These are phyloP conservation scores for Extremus antarcticus DNA, from an alignment of 495 filamentous ascomycete genomes.

Conservation along the genomic window DNA sequence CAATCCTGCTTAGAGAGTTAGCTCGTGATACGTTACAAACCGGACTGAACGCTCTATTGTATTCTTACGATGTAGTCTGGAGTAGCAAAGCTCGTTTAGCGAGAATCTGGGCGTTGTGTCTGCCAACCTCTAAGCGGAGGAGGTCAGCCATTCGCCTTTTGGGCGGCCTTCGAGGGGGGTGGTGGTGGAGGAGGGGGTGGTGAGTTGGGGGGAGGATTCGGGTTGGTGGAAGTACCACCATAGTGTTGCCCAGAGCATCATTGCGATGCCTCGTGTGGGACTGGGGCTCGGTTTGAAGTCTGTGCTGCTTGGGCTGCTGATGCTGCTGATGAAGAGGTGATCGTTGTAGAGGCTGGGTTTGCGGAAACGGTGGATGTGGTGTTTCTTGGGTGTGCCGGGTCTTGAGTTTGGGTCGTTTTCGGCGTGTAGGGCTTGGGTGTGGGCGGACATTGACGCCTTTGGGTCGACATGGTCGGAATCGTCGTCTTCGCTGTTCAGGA, in stretches of 20 bases:
- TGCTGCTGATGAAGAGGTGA: conserved; percentile 78
- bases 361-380: conserved; percentile 52
- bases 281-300: conserved; percentile 72
- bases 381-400: conserved; percentile 12
- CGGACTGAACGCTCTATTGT: too few relatives aligned
- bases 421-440: conserved; percentile 1
- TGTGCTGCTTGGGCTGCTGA: conserved; percentile 66
- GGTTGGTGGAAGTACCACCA: conserved; percentile 96
- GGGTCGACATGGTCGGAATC: conserved; percentile 23
- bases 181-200: conserved; percentile 48
- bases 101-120: too few relatives aligned
- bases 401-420: conserved; percentile 16
- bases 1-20: too few relatives aligned
- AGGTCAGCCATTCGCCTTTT: conserved; percentile 82
- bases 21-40: too few relatives aligned
- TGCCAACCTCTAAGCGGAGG: too few relatives aligned
- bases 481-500: conserved; percentile 62
- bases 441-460: conserved; percentile 5
- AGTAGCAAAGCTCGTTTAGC: too few relatives aligned
- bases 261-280: conserved; percentile 75
- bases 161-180: conserved; percentile 62
- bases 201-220: conserved; percentile 43
- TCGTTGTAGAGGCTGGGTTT: conserved; percentile 66
- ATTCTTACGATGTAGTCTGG: too few relatives aligned
- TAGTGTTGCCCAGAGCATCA: conserved; percentile 92